Evolutionary conservation across 495 filamentous ascomycete species (phyloP), one percentile per base, ranked within the genome.

Genomic region (Penicillium antarcticum): DNA sequence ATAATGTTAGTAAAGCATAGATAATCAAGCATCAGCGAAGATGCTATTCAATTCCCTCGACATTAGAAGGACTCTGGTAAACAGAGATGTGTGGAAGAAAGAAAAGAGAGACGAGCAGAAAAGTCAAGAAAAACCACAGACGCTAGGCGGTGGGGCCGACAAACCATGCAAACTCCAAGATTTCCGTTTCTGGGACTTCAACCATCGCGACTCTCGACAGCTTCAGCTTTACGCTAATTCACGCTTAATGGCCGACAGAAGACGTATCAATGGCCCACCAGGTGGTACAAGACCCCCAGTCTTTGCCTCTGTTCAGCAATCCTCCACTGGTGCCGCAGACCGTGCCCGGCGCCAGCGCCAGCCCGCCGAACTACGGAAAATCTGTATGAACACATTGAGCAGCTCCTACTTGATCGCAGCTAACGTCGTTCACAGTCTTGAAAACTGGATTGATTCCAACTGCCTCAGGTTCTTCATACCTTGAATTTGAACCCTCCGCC

Each of bases 371-470:
- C 75, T 91, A 38, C 78, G 91, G 60, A 91, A 89, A 73, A 88
- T 92, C 67, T 95, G 91, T 94, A 81, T 67, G 87, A 73, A 44
- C 32, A 14, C 39, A 21, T 24, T 21, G 35, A 45, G 36, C 21
- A 36, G 32, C 31, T 44, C 18, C 3, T 7, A 23, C 45, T 18
- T 18, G 19, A 43, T 32, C 13, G 8, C 16, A 26, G 35, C 62
- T 68, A 33, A 68, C 52, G 5, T 21, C 24, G 5, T 14, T 9
- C 31, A 1, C 45, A 97, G 92, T 91, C 57, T 75, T 98, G 26
- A 89, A 94, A 70, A 97, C 94, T 10, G 89, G 89, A 39, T 80
- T 97, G 18, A 91, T 91, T 3, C 94, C 95, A 10, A 95, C 94
- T 2, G 94, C 95, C 7, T 90, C 90, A 18, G 94, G 94, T 42